phyloP scores from a whole-genome alignment of 768 basidiomycete genomes.

The Podaxis sp. region DNA sequence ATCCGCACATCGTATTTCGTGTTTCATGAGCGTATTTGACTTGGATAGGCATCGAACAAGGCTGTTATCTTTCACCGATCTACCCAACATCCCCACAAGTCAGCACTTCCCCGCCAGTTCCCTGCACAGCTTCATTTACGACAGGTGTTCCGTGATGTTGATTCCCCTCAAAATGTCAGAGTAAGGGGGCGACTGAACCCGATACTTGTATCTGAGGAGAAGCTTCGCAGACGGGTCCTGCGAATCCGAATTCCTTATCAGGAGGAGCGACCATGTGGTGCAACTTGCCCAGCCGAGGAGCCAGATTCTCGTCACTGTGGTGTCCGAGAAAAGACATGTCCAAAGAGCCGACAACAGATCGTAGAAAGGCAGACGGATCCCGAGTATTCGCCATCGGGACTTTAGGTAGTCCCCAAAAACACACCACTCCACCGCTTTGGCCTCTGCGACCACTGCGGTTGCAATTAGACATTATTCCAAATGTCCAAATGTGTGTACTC shows the following conservation, averaged over 20 bases:
- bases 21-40: not conserved
- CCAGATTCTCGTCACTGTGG: constrained; percentile 10
- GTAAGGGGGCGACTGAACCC: not conserved
- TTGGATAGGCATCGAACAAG: not conserved
- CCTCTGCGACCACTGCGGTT: constrained; percentile 6
- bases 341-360: constrained; percentile 20
- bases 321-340: constrained; percentile 1
- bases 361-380: constrained; percentile 7
- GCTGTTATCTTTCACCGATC: not conserved
- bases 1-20: not conserved
- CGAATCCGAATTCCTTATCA: constrained; percentile 4
- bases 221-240: not conserved
- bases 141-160: not conserved
- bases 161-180: constrained; percentile 3
- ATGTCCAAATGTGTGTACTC: not conserved
- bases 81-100: not conserved
- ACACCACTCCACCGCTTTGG: constrained; percentile 4
- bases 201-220: constrained; percentile 3
- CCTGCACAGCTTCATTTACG: constrained; percentile 7
- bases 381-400: constrained; percentile 19
- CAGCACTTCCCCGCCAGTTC: not conserved
- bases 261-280: constrained; percentile 8
- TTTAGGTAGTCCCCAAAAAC: constrained; percentile 1
- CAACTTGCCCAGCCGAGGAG: not conserved
- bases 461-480: constrained; percentile 3